A percentile compares a stretch with the other conserved stretches of the same genome.
These are phyloP conservation scores for Hypoxylon cercidicola DNA, from an alignment of 495 filamentous ascomycete genomes.

Conservation along the genomic window DNA sequence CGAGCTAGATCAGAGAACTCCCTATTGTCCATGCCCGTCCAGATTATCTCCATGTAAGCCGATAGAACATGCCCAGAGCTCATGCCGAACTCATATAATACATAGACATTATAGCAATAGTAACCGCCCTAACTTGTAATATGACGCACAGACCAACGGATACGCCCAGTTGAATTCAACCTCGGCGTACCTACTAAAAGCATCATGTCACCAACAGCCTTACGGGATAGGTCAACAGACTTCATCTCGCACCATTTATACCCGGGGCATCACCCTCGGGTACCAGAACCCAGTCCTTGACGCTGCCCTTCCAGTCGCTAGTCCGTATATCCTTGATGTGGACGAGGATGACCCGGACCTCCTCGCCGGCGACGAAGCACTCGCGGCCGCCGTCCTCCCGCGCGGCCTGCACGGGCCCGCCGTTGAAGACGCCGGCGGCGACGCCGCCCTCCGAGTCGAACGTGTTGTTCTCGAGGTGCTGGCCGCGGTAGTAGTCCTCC, in stretches of 20 bases:
- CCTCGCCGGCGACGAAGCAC: constrained; percentile 74
- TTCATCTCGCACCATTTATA: constrained; percentile 48
- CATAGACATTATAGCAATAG: too few species aligned
- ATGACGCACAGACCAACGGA: too few species aligned
- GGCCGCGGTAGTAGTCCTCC: constrained; percentile 80
- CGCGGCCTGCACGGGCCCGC: constrained; percentile 29
- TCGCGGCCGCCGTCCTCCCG: constrained; percentile 62
- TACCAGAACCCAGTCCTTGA: constrained; percentile 76
- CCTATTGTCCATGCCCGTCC: too few species aligned
- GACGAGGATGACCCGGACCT: constrained; percentile 79
- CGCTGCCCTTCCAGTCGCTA: constrained; percentile 83
- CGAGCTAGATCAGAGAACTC: too few species aligned
- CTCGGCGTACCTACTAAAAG: too few species aligned
- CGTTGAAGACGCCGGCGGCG: constrained; percentile 35
- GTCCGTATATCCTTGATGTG: constrained; percentile 77
- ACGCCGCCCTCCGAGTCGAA: constrained; percentile 67
- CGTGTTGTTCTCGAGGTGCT: constrained; percentile 92
- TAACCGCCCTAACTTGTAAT: too few species aligned
- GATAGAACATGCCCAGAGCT: too few species aligned
- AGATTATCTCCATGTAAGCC: too few species aligned
- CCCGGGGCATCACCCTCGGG: constrained; percentile 40
- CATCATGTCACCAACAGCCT: not conserved
- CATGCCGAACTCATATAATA: too few species aligned
- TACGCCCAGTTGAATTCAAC: too few species aligned
- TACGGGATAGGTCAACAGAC: not conserved